phyloP scores from a whole-genome alignment of 2,329 filamentous ascomycete genomes.

The Aspergillus fischeri region DNA sequence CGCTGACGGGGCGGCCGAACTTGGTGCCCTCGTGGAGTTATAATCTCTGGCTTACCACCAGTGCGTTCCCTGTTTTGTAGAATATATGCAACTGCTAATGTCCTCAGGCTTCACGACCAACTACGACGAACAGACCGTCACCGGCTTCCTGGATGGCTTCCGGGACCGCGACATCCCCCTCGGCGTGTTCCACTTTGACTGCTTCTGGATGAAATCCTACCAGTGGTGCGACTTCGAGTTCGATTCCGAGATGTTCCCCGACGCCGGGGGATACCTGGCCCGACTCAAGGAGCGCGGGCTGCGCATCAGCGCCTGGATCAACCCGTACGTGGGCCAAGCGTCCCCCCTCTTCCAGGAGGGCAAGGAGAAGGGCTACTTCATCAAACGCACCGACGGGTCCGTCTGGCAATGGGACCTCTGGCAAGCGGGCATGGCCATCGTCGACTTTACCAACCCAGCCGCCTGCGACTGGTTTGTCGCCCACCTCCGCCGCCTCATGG shows the following conservation, averaged over 20 bases:
- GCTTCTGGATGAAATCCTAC: constrained; percentile 73
- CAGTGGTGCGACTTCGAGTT: constrained; percentile 74
- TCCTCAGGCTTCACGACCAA: constrained; percentile 62
- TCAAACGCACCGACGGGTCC: constrained; percentile 65
- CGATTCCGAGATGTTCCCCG: constrained; percentile 64
- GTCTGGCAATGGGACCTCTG: constrained; percentile 74
- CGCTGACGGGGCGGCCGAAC: constrained; percentile 62
- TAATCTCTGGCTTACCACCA: constrained; percentile 70
- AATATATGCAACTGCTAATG: background rate
- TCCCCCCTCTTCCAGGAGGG: constrained; percentile 62
- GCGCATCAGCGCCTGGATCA: constrained; percentile 73
- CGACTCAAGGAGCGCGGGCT: constrained; percentile 61
- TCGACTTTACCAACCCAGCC: constrained; percentile 70
- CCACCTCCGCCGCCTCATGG: constrained; percentile 61
- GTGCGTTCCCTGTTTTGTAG: constrained; percentile 9
- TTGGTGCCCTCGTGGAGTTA: constrained; percentile 70
- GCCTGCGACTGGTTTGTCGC: constrained; percentile 62
- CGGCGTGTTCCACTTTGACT: constrained; percentile 72
- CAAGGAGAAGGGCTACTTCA: constrained; percentile 61
- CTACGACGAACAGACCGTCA: constrained; percentile 67
- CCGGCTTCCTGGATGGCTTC: constrained; percentile 65
- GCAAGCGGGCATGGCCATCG: constrained; percentile 71
- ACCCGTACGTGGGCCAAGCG: constrained; percentile 68
- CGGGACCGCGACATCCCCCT: constrained; percentile 60
- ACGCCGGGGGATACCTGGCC: constrained; percentile 60